Evolutionary conservation across 1,284 basidiomycete species (phyloP).

Genomic region (Papiliotrema nemorosa): DNA sequence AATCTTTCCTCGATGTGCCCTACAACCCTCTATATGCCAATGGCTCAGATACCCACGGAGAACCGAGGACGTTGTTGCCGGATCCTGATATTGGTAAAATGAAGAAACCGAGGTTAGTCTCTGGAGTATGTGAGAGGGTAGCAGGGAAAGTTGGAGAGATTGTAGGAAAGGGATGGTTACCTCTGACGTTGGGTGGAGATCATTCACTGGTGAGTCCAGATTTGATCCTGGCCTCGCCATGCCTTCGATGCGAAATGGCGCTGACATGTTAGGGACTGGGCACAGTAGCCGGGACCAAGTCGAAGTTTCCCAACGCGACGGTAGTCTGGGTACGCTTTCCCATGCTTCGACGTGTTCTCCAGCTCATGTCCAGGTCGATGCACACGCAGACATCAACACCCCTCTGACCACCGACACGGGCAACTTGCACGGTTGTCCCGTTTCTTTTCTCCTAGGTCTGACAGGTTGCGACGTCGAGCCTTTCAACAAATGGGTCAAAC

Average conservation of each 20-base stretch:
- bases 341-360: neutral
- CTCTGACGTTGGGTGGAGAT: slow-evolving; percentile 93
- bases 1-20: slow-evolving; percentile 75
- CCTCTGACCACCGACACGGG: slow-evolving; percentile 78
- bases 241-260: no score
- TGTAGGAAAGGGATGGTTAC: slow-evolving; percentile 71
- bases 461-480: slow-evolving; percentile 59
- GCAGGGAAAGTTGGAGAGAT: slow-evolving; percentile 71
- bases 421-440: slow-evolving; percentile 97
- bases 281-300: slow-evolving; percentile 55
- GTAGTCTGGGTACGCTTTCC: slow-evolving; percentile 69
- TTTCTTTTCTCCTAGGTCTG: slow-evolving; percentile 87
- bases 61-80: slow-evolving; percentile 8
- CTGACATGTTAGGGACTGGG: slow-evolving; percentile 70
- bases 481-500: slow-evolving; percentile 67
- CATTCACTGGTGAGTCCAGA: slow-evolving; percentile 80
- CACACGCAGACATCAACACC: slow-evolving; percentile 95
- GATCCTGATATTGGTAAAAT: slow-evolving; percentile 75
- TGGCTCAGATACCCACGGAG: neutral
- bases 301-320: slow-evolving; percentile 60
- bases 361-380: slow-evolving; percentile 57
- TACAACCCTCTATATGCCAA: slow-evolving; percentile 29
- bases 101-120: slow-evolving; percentile 83
- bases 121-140: slow-evolving; percentile 75
- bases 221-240: neutral